Evolutionary conservation across 805 yeast genomes (phyloP).

Genomic region (Hanseniaspora valbyensis): DNA sequence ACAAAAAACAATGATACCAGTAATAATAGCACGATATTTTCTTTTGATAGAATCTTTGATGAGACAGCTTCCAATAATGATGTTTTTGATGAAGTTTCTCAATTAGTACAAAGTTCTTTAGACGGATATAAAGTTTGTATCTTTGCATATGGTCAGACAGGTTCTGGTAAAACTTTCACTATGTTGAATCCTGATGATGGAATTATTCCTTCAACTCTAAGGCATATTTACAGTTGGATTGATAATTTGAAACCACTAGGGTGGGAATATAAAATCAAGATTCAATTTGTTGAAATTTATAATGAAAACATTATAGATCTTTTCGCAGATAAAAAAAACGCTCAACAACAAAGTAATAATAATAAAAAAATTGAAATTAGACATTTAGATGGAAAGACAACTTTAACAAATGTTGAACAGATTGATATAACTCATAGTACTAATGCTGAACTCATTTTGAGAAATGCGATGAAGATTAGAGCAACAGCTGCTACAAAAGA

Average conservation of each 20-base stretch:
- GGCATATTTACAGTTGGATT: constrained; percentile 54
- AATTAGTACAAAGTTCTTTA: constrained; percentile 69
- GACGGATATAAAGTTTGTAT: constrained; percentile 90
- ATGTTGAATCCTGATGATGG: constrained; percentile 70
- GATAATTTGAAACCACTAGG: constrained; percentile 40
- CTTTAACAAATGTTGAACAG: constrained; percentile 52
- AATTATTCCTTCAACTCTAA: constrained; percentile 66
- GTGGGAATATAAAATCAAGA: constrained; percentile 51
- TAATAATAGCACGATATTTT: constrained; percentile 31
- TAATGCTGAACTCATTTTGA: constrained; percentile 42
- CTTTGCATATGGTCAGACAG: constrained; percentile 95
- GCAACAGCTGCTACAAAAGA: constrained; percentile 72
- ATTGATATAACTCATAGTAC: constrained; percentile 37
- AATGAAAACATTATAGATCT: constrained; percentile 73
- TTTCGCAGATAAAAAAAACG: constrained; percentile 26
- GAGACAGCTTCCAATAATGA: constrained; percentile 43
- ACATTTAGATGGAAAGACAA: constrained; percentile 43
- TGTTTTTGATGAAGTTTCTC: constrained; percentile 76
- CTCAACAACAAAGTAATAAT: constrained; percentile 18
- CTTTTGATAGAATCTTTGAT: constrained; percentile 70
- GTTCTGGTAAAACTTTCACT: constrained; percentile 87
- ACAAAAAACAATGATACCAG: neutral
- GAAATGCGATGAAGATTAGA: constrained; percentile 48
- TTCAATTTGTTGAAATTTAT: constrained; percentile 81
- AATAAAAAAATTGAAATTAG: constrained; percentile 53